These are phyloP conservation scores for Coemansia sp. DNA, from an alignment of 192 early-diverging fungal species.

Conservation along the genomic window DNA sequence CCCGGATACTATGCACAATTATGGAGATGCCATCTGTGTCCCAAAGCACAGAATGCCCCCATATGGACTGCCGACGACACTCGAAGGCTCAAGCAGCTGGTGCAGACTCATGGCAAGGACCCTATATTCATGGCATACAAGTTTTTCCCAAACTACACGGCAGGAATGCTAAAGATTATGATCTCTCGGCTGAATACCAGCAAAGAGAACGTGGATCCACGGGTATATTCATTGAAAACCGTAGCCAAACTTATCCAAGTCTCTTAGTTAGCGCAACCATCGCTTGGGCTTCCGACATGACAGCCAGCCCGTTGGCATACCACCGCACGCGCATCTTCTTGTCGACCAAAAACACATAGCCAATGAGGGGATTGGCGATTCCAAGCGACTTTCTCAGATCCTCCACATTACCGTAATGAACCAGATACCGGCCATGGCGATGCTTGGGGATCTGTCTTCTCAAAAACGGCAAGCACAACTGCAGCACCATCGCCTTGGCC, in stretches of 20 bases:
- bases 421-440: slow-evolving; percentile 26
- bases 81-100: slow-evolving; percentile 6
- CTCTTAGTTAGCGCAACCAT: slow-evolving; percentile 33
- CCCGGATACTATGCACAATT: neutral
- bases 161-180: slow-evolving; percentile 6
- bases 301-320: slow-evolving; percentile 54
- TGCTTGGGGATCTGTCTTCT: slow-evolving; percentile 30
- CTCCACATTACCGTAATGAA: slow-evolving; percentile 51
- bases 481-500: slow-evolving; percentile 46
- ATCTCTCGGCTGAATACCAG: slow-evolving; percentile 9
- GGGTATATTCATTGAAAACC: neutral
- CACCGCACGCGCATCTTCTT: slow-evolving; percentile 40
- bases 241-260: slow-evolving; percentile 7
- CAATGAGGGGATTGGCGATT: slow-evolving; percentile 52
- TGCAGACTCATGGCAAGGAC: slow-evolving; percentile 26
- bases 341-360: slow-evolving; percentile 53
- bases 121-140: slow-evolving; percentile 32
- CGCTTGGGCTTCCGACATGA: slow-evolving; percentile 25
- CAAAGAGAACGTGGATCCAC: slow-evolving; percentile 16
- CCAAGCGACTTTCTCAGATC: slow-evolving; percentile 34
- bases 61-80: slow-evolving; percentile 15
- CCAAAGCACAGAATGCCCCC: slow-evolving; percentile 25
- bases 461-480: slow-evolving; percentile 38
- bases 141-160: slow-evolving; percentile 47
- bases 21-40: slow-evolving; percentile 22